Evolutionary conservation across 495 filamentous ascomycete species (phyloP), one percentile per base, ranked within the genome.

Genomic region (Penicillium malachiteum): DNA sequence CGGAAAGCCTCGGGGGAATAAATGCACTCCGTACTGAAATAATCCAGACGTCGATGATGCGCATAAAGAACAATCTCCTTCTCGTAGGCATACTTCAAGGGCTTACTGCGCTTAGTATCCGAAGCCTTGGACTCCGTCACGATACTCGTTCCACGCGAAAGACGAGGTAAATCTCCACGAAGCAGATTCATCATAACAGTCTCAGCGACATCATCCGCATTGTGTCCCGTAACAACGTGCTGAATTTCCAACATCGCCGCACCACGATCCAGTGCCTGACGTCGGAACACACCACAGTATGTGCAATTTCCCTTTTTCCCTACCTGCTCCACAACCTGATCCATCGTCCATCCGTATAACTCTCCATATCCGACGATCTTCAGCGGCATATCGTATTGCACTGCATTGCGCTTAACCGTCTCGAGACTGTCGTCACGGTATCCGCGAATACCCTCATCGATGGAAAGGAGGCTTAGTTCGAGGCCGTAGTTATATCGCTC

Each of bases 291-390:
- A 4, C 94, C 94, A 65, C 94, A 98, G 69, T 97, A 97, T 32
- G 94, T 98, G 78, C 94, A 98, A 72, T 97, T 98, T 37, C 95
- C 95, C 73, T 96, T 97, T 71, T 97, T 97, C 26, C 95, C 95
- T 48, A 97, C 88, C 53, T 94, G 89, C 63, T 87, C 86, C 3
- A 98, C 94, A 11, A 98, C 94, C 62, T 97, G 89, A 70, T 98
- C 94, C 94, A 98, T 98, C 9, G 92, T 97, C 94, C 94, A 98
- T 3, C 95, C 94, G 69, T 97, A 98, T 5, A 98, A 78, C 68
- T 97, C 93, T 37, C 84, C 86, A 68, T 98, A 98, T 41, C 93
- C 89, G 26, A 98, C 84, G 44, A 98, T 94, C 62, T 87, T 87
- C 33, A 98, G 77, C 2, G 88, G 83, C 89, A 98, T 93, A 11